Evolutionary conservation across 495 filamentous ascomycete species (phyloP).

Genomic region (Hyaloscypha hepaticicola): DNA sequence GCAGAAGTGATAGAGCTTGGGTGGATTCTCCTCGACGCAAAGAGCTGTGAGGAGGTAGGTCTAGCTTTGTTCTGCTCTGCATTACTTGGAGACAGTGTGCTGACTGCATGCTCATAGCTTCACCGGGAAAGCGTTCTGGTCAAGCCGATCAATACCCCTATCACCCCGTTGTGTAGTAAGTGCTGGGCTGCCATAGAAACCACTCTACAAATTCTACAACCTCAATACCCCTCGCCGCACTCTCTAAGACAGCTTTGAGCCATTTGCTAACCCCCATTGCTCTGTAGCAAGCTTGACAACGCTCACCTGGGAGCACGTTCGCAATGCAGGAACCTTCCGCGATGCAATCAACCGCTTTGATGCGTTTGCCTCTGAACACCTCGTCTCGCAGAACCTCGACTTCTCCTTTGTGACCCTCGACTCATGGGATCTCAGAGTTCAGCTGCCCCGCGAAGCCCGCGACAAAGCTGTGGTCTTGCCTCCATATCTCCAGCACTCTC

Average conservation of each 20-base stretch:
- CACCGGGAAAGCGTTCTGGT: constrained; percentile 94
- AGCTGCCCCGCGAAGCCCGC: constrained; percentile 93
- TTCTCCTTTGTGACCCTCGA: constrained; percentile 98
- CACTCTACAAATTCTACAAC: constrained; percentile 13
- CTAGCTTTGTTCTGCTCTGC: not conserved
- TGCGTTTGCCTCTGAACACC: constrained; percentile 83
- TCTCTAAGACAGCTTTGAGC: not conserved
- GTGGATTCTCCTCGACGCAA: constrained; percentile 93
- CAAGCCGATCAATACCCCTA: constrained; percentile 97
- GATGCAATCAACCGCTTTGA: constrained; percentile 96
- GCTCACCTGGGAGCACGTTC: constrained; percentile 97
- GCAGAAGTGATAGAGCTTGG: constrained; percentile 98
- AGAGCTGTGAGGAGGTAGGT: constrained; percentile 85
- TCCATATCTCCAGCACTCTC: constrained; percentile 95
- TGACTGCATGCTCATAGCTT: constrained; percentile 54
- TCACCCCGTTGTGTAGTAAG: constrained; percentile 98
- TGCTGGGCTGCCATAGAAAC: constrained; percentile 30
- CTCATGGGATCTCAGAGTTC: constrained; percentile 97
- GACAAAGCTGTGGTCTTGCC: constrained; percentile 97
- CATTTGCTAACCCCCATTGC: constrained; percentile 22
- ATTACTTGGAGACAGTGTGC: constrained; percentile 6
- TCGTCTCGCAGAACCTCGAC: constrained; percentile 80
- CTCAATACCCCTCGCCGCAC: constrained; percentile 9
- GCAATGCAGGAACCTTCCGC: constrained; percentile 91
- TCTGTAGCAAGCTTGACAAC: constrained; percentile 83